Conservation (phyloP, 2,329 filamentous ascomycete genomes). For the Davidsoniella eucalypti region DNA sequence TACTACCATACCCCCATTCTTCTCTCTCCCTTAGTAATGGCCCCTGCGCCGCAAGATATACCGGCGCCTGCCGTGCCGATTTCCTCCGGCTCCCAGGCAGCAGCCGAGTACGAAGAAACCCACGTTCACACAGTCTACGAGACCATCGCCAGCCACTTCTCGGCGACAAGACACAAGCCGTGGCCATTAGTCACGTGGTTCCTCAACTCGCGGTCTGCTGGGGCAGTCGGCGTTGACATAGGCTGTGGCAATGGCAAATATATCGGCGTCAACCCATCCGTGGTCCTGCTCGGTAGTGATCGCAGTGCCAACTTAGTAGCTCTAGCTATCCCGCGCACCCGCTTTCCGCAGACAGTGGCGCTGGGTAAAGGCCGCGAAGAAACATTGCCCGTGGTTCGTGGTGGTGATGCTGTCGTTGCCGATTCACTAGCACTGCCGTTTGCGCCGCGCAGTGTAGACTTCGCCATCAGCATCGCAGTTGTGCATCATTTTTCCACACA, state of each 20-base stretch:
- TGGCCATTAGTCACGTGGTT: conserved; percentile 86
- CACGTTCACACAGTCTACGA: conserved; percentile 91
- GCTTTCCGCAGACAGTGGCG: background rate
- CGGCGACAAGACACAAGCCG: conserved; percentile 61
- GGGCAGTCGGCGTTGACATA: conserved; percentile 72
- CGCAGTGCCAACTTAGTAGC: conserved; percentile 53
- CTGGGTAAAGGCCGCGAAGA: conserved; percentile 27
- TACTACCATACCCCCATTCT: background rate
- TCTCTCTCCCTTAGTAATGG: too few species aligned
- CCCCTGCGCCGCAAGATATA: background rate
- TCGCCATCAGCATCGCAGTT: conserved; percentile 86
- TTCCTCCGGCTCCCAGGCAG: background rate
- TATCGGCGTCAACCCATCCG: conserved; percentile 55
- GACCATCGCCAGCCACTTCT: conserved; percentile 71
- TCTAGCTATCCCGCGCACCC: conserved; percentile 44
- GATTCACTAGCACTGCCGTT: conserved; percentile 78
- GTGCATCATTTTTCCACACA: conserved; percentile 81
- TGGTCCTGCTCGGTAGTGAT: conserved; percentile 77
- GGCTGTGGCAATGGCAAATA: conserved; percentile 98
- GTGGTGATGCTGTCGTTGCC: conserved; percentile 57
- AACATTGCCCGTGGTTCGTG: conserved; percentile 20
- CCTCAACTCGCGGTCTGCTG: conserved; percentile 45
- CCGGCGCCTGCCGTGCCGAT: background rate
- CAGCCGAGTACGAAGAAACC: conserved; percentile 55
- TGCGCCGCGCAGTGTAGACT: conserved; percentile 44